These are phyloP conservation scores for Cercospora zeina DNA, from an alignment of 2,329 filamentous ascomycete species.

Conservation along the genomic window DNA sequence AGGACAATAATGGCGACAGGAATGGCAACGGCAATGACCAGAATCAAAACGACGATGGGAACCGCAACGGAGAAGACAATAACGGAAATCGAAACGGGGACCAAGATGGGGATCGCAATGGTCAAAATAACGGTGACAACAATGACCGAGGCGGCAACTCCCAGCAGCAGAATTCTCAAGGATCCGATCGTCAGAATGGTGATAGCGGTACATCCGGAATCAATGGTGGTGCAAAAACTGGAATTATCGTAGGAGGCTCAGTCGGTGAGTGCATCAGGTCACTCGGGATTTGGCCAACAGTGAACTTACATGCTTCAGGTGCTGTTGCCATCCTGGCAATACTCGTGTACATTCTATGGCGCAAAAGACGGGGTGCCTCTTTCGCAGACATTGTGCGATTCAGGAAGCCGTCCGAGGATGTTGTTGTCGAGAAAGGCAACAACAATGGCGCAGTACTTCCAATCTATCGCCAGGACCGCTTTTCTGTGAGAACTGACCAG, in stretches of 20 bases:
- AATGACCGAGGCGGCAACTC: constrained; percentile 4
- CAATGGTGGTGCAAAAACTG: constrained; percentile 24
- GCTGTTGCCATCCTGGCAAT: constrained; percentile 30
- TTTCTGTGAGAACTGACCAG: constrained; percentile 32
- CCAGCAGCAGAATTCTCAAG: constrained; percentile 2
- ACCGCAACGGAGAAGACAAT: constrained; percentile 4
- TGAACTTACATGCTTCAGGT: constrained; percentile 22
- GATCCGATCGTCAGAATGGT: background rate
- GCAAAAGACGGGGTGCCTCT: constrained; percentile 31
- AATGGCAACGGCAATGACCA: background rate
- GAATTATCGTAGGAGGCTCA: constrained; percentile 27
- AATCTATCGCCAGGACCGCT: constrained; percentile 32
- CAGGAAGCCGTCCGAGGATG: constrained; percentile 26
- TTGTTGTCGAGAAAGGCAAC: constrained; percentile 19
- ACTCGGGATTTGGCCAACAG: background rate
- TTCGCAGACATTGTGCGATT: constrained; percentile 33
- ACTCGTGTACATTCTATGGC: constrained; percentile 29
- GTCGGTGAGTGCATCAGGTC: background rate
- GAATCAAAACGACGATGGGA: constrained; percentile 5
- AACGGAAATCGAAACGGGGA: constrained; percentile 10
- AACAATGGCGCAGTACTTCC: constrained; percentile 28
- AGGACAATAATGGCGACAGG: background rate
- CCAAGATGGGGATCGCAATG: background rate
- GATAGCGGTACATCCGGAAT: constrained; percentile 12
- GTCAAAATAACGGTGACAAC: constrained; percentile 9